Base-by-base conservation (phyloP, 179 eudicot species). In the Silene noctiflora region DNA sequence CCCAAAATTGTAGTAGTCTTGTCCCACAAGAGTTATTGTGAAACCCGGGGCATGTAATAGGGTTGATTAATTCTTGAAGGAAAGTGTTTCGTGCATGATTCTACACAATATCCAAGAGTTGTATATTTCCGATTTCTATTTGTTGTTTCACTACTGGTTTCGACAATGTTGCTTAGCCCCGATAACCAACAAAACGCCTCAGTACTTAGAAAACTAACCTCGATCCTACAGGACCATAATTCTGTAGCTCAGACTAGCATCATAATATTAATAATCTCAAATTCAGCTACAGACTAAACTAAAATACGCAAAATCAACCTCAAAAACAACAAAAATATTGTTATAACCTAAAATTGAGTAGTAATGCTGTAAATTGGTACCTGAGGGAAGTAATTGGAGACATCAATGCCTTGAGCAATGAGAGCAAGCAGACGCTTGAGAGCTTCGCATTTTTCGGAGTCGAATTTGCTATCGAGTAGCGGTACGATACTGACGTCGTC, bases 351-450 rank as follows among this genome's bases (percentile, higher is more conserved):
- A 44, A 75, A 65, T 27, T 66, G 20, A 55, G 3, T 19, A 75
- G 6, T 8, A 27, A 48, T 3, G 12, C 29, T 19, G 56, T 7
- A 71, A 69, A 61, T 62, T 35, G 4, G 2, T 21, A 96, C 99
- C 97, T 93, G 99, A 72, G 99, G 99, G 83, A 96, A 93, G 91
- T 80, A 90, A 80, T 85, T 90, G 84, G 99, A 87, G 78, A 96
- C 99, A 58, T 96, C 98, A 69, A 91, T 78, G 17, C 99, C 99
- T 80, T 96, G 99, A 63, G 99, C 99, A 39, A 96, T 96, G 78
- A 96, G 92, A 75, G 99, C 99, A 29, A 96, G 98, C 6, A 96
- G 80, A 3, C 99, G 94, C 82, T 96, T 96, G 75, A 96, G 97
- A 68, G 99, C 99, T 73, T 96, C 97, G 82, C 91, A 87, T 58